Evolutionary conservation across 2,329 filamentous ascomycete species (phyloP).

Genomic region (Hypocrella siamensis): DNA sequence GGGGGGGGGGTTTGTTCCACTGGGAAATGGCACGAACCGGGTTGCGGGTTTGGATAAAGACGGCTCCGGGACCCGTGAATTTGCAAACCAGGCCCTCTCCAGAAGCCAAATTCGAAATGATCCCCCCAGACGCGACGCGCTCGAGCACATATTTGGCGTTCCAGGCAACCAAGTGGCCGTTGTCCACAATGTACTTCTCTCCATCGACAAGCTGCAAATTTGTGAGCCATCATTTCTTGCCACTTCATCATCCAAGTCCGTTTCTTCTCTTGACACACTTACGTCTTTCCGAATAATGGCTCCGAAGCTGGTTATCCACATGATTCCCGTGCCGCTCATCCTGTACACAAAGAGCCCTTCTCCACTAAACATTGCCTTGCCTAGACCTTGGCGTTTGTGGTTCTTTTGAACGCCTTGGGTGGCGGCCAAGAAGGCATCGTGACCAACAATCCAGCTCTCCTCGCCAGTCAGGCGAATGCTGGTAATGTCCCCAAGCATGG

Average conservation of each 20-base stretch:
- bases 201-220: constrained; percentile 36
- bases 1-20: too few relatives aligned
- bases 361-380: constrained; percentile 86
- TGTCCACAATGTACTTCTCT: constrained; percentile 85
- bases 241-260: not conserved
- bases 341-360: constrained; percentile 88
- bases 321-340: constrained; percentile 61
- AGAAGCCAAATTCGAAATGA: constrained; percentile 73
- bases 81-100: constrained; percentile 88
- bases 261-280: constrained; percentile 8
- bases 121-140: constrained; percentile 75
- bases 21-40: constrained; percentile 45
- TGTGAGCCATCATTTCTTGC: not conserved
- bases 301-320: constrained; percentile 88
- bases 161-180: constrained; percentile 90
- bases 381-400: constrained; percentile 69
- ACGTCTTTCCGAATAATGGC: constrained; percentile 92
- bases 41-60: constrained; percentile 89
- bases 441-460: constrained; percentile 70
- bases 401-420: constrained; percentile 83
- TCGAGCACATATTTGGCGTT: constrained; percentile 90
- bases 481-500: constrained; percentile 71
- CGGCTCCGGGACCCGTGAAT: constrained; percentile 78
- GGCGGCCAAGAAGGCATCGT: constrained; percentile 71
- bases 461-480: constrained; percentile 57